These are phyloP conservation scores for Agrocybe pediades DNA, from an alignment of 768 basidiomycete genomes.

Conservation along the genomic window DNA sequence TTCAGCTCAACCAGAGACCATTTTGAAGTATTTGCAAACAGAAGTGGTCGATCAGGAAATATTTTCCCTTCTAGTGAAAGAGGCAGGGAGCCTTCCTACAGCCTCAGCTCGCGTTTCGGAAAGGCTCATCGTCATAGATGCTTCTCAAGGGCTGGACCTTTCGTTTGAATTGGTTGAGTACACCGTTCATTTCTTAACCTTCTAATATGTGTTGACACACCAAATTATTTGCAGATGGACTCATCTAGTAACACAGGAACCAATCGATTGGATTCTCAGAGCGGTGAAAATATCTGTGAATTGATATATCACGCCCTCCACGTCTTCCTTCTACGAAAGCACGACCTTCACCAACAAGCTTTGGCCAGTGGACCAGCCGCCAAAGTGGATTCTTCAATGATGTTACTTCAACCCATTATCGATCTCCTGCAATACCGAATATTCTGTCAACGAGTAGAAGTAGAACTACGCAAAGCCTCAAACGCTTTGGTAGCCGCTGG, in stretches of 20 bases:
- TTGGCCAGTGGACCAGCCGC: slow-evolving; percentile 24
- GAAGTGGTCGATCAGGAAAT: slow-evolving; percentile 84
- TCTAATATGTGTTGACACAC: neutral
- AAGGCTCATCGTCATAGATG: slow-evolving; percentile 73
- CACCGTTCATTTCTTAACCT: neutral
- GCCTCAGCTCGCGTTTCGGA: slow-evolving; percentile 81
- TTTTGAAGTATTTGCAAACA: slow-evolving; percentile 60
- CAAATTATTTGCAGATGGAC: slow-evolving; percentile 19
- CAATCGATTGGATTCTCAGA: slow-evolving; percentile 13
- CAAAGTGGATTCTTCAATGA: slow-evolving; percentile 26
- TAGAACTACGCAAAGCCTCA: slow-evolving; percentile 55
- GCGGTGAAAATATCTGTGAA: slow-evolving; percentile 50
- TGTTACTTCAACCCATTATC: slow-evolving; percentile 72
- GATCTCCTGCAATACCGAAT: slow-evolving; percentile 80
- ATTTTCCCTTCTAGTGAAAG: slow-evolving; percentile 70
- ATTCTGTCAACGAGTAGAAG: slow-evolving; percentile 65
- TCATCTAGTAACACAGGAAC: slow-evolving; percentile 2
- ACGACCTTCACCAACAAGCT: slow-evolving; percentile 47
- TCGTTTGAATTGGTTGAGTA: slow-evolving; percentile 71
- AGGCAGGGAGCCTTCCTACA: slow-evolving; percentile 76
- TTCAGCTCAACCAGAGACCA: slow-evolving; percentile 45
- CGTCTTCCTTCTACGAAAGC: slow-evolving; percentile 64
- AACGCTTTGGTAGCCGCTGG: slow-evolving; percentile 52
- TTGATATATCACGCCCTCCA: slow-evolving; percentile 68
- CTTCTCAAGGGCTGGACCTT: slow-evolving; percentile 69